Percentiles rank a stretch among this genome's conserved stretches.
Evolutionary conservation across 2,329 filamentous ascomycete species (phyloP).

Genomic region (Paramyrothecium sp.): DNA sequence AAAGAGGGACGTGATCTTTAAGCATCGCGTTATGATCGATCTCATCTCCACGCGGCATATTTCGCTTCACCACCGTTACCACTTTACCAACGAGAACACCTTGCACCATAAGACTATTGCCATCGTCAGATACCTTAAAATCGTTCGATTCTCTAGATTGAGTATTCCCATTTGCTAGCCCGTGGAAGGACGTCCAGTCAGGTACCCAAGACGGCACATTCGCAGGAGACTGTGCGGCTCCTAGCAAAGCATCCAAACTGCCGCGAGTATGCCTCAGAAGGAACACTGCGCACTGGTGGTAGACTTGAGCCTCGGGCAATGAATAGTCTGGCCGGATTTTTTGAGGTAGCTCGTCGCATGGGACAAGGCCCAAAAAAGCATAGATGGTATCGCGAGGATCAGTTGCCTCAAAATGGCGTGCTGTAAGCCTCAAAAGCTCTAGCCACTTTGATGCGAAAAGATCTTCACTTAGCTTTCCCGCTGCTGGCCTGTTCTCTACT

Average conservation of each 20-base stretch:
- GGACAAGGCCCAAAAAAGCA: neutral
- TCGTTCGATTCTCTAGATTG: neutral
- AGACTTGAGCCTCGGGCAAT: neutral
- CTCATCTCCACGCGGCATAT: neutral
- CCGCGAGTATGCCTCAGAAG: neutral
- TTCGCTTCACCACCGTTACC: neutral
- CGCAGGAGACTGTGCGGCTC: neutral
- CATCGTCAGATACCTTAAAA: neutral
- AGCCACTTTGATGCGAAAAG: neutral
- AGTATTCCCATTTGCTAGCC: neutral
- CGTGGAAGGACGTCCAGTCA: neutral
- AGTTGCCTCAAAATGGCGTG: neutral
- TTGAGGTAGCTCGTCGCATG: neutral
- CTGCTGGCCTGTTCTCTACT: no score
- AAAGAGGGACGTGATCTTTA: neutral
- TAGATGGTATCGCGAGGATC: neutral
- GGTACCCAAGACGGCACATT: neutral
- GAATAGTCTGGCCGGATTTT: neutral
- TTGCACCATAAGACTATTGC: neutral
- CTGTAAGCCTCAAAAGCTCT: neutral
- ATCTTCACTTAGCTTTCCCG: no score
- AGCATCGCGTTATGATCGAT: neutral
- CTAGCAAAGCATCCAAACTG: neutral
- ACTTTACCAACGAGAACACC: neutral
- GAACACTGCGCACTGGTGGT: neutral